A percentile compares a stretch with the other conserved stretches of the same genome.
These are phyloP conservation scores for Moricandia moricandioides DNA, from an alignment of 345 rosid species.

Conservation along the genomic window DNA sequence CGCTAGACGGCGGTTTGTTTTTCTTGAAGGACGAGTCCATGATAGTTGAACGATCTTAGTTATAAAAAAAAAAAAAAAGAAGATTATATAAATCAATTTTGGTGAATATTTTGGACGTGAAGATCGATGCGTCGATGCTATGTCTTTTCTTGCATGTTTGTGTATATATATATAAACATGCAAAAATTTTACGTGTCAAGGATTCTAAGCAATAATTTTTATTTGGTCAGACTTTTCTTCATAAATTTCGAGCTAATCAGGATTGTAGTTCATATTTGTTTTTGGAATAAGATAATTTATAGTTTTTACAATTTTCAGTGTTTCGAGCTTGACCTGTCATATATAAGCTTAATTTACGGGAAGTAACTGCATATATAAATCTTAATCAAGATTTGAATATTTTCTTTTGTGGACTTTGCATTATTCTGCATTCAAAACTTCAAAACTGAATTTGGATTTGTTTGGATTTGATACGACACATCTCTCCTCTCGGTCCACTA, in stretches of 20 bases:
- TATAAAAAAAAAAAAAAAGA: background rate
- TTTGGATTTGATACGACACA: background rate
- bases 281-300: background rate
- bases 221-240: slow-evolving; percentile 9
- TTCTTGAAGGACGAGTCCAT: slow-evolving; percentile 18
- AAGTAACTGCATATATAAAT: background rate
- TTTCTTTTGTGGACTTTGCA: slow-evolving; percentile 2
- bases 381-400: background rate
- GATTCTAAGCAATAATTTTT: background rate
- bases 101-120: background rate
- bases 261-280: background rate
- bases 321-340: slow-evolving; percentile 9
- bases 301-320: background rate
- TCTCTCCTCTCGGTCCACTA: background rate
- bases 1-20: slow-evolving; percentile 46
- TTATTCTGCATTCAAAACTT: background rate
- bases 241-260: slow-evolving; percentile 17
- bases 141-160: background rate
- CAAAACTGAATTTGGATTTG: background rate
- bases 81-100: background rate
- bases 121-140: background rate
- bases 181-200: background rate
- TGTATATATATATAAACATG: background rate
- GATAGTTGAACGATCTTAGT: background rate
- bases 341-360: background rate